These are phyloP conservation scores for Serpula lacrymans DNA, from an alignment of 768 basidiomycete species.

Conservation along the genomic window DNA sequence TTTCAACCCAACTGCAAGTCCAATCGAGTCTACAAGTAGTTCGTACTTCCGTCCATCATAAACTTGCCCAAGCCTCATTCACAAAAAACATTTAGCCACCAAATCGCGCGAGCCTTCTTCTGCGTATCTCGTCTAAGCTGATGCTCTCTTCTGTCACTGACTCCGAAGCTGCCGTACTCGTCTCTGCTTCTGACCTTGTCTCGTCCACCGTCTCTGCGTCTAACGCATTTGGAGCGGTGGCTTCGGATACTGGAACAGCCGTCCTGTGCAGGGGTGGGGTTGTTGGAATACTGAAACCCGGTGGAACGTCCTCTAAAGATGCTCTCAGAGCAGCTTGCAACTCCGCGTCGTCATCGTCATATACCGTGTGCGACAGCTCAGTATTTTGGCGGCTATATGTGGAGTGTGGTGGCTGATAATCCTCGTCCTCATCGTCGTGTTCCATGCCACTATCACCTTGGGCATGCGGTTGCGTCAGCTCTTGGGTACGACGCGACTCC, in stretches of 20 bases:
- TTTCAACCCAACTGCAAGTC: too few relatives aligned
- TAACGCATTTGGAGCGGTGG: slow-evolving; percentile 2
- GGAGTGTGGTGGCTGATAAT: slow-evolving; percentile 10
- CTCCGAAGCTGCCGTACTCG: slow-evolving; percentile 24
- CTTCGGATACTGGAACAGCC: slow-evolving; percentile 12
- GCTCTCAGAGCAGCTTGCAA: slow-evolving; percentile 86
- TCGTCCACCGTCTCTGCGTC: slow-evolving; percentile 30
- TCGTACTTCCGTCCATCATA: too few relatives aligned
- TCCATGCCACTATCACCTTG: too few relatives aligned
- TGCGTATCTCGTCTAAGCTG: slow-evolving; percentile 64
- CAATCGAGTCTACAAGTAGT: too few relatives aligned
- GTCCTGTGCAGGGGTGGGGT: slow-evolving; percentile 8
- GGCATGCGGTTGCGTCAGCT: slow-evolving; percentile 16
- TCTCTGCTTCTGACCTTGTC: slow-evolving; percentile 34
- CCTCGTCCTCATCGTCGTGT: slow-evolving; percentile 22
- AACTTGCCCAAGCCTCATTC: too few relatives aligned
- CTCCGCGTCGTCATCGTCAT: slow-evolving; percentile 86
- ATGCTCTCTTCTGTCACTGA: slow-evolving; percentile 32
- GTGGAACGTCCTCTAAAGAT: slow-evolving; percentile 65
- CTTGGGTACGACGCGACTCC: too few relatives aligned
- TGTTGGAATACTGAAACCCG: slow-evolving; percentile 43
- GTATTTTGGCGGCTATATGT: too few relatives aligned
- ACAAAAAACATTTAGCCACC: slow-evolving; percentile 35
- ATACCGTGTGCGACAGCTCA: too few relatives aligned
- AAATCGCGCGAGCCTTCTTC: slow-evolving; percentile 62